These are phyloP conservation scores for Lizonia empirigonia DNA, from an alignment of 2,329 filamentous ascomycete species.

Conservation along the genomic window DNA sequence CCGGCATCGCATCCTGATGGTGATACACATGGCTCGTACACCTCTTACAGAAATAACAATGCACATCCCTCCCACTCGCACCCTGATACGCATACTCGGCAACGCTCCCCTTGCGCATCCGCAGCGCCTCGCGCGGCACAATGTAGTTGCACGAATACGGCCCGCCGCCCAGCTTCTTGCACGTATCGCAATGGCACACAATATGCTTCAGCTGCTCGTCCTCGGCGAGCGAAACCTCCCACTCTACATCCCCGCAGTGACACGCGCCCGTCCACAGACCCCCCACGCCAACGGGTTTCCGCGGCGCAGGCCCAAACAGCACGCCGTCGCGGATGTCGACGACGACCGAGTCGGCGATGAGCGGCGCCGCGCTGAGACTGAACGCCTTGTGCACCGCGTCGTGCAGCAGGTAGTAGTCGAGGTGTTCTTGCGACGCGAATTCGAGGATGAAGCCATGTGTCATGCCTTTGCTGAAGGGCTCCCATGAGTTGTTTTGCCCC, in stretches of 20 bases:
- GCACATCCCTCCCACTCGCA: constrained; percentile 44
- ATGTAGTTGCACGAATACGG: constrained; percentile 48
- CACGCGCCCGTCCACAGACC: constrained; percentile 34
- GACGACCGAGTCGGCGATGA: constrained; percentile 42
- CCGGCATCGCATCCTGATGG: constrained; percentile 49
- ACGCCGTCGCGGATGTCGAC: constrained; percentile 44
- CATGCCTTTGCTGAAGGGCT: constrained; percentile 41
- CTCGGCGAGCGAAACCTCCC: constrained; percentile 33
- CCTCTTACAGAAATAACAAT: constrained; percentile 47
- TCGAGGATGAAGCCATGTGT: constrained; percentile 46
- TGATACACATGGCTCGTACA: constrained; percentile 52
- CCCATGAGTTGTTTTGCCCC: constrained; percentile 45
- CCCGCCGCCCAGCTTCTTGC: constrained; percentile 44
- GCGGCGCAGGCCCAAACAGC: constrained; percentile 36
- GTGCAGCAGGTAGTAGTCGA: constrained; percentile 42
- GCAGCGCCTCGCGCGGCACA: constrained; percentile 36
- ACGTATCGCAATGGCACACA: constrained; percentile 46
- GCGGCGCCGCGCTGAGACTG: constrained; percentile 31
- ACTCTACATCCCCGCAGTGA: constrained; percentile 39
- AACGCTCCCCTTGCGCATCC: constrained; percentile 30
- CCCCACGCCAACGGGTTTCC: constrained; percentile 21
- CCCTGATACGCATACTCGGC: constrained; percentile 42
- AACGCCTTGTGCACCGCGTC: constrained; percentile 43
- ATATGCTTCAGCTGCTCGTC: constrained; percentile 35
- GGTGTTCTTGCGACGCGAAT: constrained; percentile 41